Conservation (phyloP, 1,284 basidiomycete genomes). For the Gymnopus androsaceus region DNA sequence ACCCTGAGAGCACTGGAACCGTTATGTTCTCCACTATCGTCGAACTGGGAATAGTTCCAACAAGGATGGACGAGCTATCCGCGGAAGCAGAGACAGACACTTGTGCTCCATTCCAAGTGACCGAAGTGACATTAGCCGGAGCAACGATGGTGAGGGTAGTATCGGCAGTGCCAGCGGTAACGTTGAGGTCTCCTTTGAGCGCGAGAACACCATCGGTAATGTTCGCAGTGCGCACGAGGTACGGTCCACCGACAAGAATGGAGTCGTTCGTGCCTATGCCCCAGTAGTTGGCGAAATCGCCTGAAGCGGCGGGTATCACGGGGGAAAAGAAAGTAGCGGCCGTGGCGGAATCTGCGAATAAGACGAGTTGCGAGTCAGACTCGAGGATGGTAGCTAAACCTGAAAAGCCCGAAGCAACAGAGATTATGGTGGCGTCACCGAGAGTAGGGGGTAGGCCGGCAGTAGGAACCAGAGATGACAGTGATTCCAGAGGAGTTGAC, state of each 20-base stretch:
- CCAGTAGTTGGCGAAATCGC: conserved; percentile 45
- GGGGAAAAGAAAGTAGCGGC: conserved; percentile 57
- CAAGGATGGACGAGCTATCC: conserved; percentile 43
- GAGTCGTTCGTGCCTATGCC: conserved; percentile 51
- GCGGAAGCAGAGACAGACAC: conserved; percentile 66
- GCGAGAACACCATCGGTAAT: conserved; percentile 40
- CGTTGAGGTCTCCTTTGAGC: conserved; percentile 50
- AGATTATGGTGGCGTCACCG: conserved; percentile 31
- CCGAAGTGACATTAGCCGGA: conserved; percentile 45
- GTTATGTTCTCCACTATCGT: neutral
- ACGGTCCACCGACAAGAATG: conserved; percentile 56
- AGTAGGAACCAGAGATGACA: conserved; percentile 1
- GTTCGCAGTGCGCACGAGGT: conserved; percentile 53
- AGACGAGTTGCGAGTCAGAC: conserved; percentile 61
- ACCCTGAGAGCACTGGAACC: conserved; percentile 42
- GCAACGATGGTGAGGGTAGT: conserved; percentile 53
- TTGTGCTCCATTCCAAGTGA: conserved; percentile 76
- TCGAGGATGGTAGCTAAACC: conserved; percentile 68
- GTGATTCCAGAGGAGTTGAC: conserved; percentile 10
- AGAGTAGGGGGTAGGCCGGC: conserved; percentile 25
- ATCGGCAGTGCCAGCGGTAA: conserved; percentile 21
- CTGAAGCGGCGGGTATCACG: conserved; percentile 32
- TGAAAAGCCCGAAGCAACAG: conserved; percentile 53
- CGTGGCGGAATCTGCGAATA: conserved; percentile 65
- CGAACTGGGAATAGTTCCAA: neutral